A percentile compares a stretch with the other conserved stretches of the same genome.
Conservation (phyloP, 768 basidiomycete species). For the Trametes elegans region DNA sequence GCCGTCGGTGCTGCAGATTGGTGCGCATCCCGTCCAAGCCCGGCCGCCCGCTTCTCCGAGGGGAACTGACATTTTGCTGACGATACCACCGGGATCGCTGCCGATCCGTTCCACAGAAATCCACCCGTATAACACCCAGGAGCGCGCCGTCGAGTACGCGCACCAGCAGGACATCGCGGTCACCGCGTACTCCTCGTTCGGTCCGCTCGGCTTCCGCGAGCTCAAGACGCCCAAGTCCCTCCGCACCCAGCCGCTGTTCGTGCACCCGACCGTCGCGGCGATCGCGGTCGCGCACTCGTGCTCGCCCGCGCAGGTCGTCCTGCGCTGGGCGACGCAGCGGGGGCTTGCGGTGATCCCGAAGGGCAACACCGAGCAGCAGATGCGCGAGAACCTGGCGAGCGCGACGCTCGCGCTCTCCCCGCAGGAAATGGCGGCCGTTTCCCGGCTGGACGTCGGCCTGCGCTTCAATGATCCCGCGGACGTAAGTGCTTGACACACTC, state of each 20-base stretch:
- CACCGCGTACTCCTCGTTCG: constrained; percentile 37
- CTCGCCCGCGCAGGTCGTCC: constrained; percentile 61
- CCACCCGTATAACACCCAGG: constrained; percentile 36
- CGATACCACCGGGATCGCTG: too few relatives aligned
- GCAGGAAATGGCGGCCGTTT: constrained; percentile 34
- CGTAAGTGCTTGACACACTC: constrained; percentile 7
- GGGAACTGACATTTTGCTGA: not conserved
- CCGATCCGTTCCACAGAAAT: constrained; percentile 29
- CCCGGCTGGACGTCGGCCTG: constrained; percentile 31
- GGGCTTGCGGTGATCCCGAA: constrained; percentile 78
- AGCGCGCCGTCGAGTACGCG: constrained; percentile 27
- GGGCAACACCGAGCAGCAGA: constrained; percentile 43
- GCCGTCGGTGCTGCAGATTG: constrained; percentile 39
- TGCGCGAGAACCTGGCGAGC: constrained; percentile 35
- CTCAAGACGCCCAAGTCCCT: constrained; percentile 26
- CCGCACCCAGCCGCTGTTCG: constrained; percentile 27
- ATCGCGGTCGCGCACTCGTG: constrained; percentile 29
- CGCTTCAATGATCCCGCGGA: constrained; percentile 37
- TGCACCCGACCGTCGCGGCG: constrained; percentile 22
- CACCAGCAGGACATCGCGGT: constrained; percentile 29
- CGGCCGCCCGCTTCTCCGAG: not conserved
- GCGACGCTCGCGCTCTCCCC: constrained; percentile 31
- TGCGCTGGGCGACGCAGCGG: constrained; percentile 79
- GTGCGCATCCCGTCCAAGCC: constrained; percentile 6
- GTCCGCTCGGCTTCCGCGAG: constrained; percentile 33